Base-by-base conservation (phyloP, 1,284 basidiomycete genomes). In the Moesziomyces globuligerus region DNA sequence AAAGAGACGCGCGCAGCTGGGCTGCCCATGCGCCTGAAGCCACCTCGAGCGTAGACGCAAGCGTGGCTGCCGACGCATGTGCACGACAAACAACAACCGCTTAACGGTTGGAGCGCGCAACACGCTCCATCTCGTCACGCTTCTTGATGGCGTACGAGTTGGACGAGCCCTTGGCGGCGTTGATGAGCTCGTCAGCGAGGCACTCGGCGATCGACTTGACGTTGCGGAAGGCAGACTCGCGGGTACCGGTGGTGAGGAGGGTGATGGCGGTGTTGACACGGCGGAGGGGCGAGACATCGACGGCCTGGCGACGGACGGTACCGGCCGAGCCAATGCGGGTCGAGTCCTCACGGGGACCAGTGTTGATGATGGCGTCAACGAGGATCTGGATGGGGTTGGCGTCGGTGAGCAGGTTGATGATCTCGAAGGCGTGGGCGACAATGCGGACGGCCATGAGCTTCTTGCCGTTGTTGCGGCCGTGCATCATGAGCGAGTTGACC, bases 401-500 rank as follows among this genome's bases (percentile, higher is more conserved):
- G 89, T 99, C 96, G 81, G 93, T 94, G 85, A 99, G 92, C 83
- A 99, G 93, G 89, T 98, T 91, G 86, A 98, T 96, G 86, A 99
- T 96, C 87, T 99, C 96, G 85, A 98, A 99, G 55, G 96, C 93
- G 86, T 99, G 96, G 71, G 94, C 92, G 81, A 99, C 96, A 82
- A 99, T 99, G 86, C 96, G 94, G 85, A 99, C 93, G 81, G 96
- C 91, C 86, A 99, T 87, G 85, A 98, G 90, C 87, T 98, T 98
- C 89, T 98, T 98, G 84, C 96, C 96, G 87, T 96, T 98, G 91
- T 99, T 99, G 86, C 96, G 94, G 77, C 96, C 96, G 87, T 98
- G 97, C 95, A 98, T 98, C 96, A 98, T 82, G 60, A 81, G 74
- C 93, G 91, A 91, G 89, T 98, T 95, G 75, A 98, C 95, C 79